A percentile compares a stretch with the other conserved stretches of the same genome.
phyloP scores from a whole-genome alignment of 176 grass and related monocot species.

The Triticum dicoccoides region DNA sequence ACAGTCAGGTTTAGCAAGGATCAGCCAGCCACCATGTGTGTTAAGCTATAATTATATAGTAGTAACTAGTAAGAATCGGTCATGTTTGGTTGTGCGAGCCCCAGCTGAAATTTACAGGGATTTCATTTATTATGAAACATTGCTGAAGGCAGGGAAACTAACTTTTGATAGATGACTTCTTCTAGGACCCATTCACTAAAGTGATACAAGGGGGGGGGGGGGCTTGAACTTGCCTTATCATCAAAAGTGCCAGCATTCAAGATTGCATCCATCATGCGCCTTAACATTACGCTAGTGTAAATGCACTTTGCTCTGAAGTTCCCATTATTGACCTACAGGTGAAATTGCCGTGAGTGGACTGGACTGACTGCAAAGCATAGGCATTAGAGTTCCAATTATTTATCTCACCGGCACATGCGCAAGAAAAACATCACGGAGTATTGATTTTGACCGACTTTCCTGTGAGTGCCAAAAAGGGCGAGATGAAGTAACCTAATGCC shows the following conservation, averaged over 20 bases:
- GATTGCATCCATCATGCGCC: conserved; percentile 88
- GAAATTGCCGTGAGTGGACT: background rate
- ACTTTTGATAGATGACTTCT: background rate
- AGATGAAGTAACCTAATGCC: background rate
- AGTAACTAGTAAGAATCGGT: background rate
- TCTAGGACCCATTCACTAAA: background rate
- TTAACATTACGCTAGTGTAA: conserved; percentile 80
- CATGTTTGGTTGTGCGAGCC: background rate
- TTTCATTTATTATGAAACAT: background rate
- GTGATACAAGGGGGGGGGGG: background rate
- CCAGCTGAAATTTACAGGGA: background rate
- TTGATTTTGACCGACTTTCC: conserved; percentile 67
- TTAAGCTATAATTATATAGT: background rate
- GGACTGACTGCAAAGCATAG: conserved; percentile 11
- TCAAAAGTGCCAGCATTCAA: conserved; percentile 80
- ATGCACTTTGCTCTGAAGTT: conserved; percentile 82
- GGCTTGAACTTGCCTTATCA: conserved; percentile 65
- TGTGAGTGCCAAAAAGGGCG: conserved; percentile 24
- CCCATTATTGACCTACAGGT: conserved; percentile 45
- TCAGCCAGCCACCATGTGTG: too few relatives aligned
- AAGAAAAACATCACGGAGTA: conserved; percentile 83
- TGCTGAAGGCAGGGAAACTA: background rate
- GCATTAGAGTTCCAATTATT: conserved; percentile 5
- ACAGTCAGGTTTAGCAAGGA: too few relatives aligned
- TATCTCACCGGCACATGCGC: conserved; percentile 80